phyloP scores from a whole-genome alignment of 176 grass and related monocot species.

The Dendrocalamus sinicus region DNA sequence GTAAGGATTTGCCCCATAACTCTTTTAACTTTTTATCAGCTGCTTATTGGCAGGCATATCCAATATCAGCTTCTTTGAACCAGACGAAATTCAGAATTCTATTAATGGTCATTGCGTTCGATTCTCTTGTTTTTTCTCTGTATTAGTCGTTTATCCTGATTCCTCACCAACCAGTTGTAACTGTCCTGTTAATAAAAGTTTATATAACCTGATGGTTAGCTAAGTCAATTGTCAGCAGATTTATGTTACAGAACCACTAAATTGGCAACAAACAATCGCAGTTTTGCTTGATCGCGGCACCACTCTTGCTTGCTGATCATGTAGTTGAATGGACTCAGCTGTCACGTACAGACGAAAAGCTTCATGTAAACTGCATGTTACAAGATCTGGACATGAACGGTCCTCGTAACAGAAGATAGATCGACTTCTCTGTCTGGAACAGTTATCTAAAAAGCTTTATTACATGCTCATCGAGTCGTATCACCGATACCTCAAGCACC shows the following conservation, averaged over 20 bases:
- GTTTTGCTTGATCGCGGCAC: neutral
- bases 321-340: neutral
- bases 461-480: slow-evolving; percentile 27
- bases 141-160: no score
- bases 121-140: neutral
- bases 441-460: slow-evolving; percentile 44
- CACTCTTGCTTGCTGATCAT: neutral
- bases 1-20: neutral
- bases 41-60: neutral
- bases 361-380: neutral
- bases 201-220: neutral
- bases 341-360: neutral
- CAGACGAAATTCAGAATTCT: no score
- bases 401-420: neutral
- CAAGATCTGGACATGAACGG: neutral
- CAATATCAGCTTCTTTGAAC: no score
- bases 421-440: neutral
- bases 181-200: neutral
- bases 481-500: slow-evolving; percentile 2
- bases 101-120: neutral
- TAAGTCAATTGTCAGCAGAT: neutral
- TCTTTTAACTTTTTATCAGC: neutral
- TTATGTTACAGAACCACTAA: neutral
- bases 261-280: neutral
- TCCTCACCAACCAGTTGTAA: neutral